Conservation (phyloP, 1,284 basidiomycete genomes). For the Cryptococcus hybrid region DNA sequence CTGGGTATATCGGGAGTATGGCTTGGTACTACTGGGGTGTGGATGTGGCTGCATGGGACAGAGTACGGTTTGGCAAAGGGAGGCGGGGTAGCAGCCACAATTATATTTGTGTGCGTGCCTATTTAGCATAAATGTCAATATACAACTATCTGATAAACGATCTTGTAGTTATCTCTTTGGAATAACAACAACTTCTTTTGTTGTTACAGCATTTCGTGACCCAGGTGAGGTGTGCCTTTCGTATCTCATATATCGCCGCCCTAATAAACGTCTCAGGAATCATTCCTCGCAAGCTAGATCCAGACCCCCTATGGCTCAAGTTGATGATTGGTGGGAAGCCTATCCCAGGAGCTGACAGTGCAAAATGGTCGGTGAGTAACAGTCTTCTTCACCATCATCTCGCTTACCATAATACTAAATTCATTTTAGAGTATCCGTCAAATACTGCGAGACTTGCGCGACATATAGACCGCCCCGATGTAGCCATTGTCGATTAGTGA, state of each 20-base stretch:
- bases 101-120: conserved; percentile 59
- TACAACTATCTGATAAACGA: not conserved
- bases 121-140: not conserved
- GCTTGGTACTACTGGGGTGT: conserved; percentile 79
- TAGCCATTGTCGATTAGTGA: conserved; percentile 87
- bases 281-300: conserved; percentile 78
- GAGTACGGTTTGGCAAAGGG: conserved; percentile 71
- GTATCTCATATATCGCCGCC: not conserved
- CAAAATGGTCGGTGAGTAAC: conserved; percentile 68
- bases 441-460: conserved; percentile 86
- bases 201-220: conserved; percentile 68
- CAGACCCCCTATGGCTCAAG: conserved; percentile 69
- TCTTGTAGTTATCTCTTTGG: conserved; percentile 37
- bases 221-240: conserved; percentile 55
- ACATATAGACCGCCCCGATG: conserved; percentile 86
- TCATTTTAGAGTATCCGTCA: conserved; percentile 68
- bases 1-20: conserved; percentile 69
- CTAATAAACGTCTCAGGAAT: conserved; percentile 55
- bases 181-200: conserved; percentile 33
- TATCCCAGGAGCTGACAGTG: conserved; percentile 78
- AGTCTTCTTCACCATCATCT: not conserved
- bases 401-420: not conserved
- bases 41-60: conserved; percentile 76
- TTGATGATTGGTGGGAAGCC: conserved; percentile 61
- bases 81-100: conserved; percentile 72